These are phyloP conservation scores for Phytopythium mirpurense DNA, from an alignment of 352 stramenopile species.

Conservation along the genomic window DNA sequence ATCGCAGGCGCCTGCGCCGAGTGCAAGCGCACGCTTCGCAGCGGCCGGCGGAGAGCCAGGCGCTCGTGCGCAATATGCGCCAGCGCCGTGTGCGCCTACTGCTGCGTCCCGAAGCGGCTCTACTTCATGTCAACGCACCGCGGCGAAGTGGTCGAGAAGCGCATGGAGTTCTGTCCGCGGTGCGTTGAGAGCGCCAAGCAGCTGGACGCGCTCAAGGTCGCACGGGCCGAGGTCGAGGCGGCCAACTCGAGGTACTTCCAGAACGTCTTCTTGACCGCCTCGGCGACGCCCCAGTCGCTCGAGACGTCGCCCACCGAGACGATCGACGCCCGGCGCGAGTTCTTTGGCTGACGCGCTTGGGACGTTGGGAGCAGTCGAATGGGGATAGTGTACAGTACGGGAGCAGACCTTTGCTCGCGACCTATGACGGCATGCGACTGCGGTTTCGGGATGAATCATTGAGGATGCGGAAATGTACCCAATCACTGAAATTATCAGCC, in stretches of 20 bases:
- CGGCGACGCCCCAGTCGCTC: constrained; percentile 14
- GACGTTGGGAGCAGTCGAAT: too few relatives aligned
- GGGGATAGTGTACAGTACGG: not conserved
- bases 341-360: constrained; percentile 16
- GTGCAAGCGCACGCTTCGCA: not conserved
- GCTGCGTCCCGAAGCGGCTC: constrained; percentile 15
- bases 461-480: too few relatives aligned
- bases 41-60: not conserved
- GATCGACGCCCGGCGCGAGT: constrained; percentile 19
- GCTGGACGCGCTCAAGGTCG: constrained; percentile 20
- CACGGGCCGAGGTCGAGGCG: constrained; percentile 19
- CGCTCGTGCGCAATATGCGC: constrained; percentile 25
- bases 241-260: constrained; percentile 17
- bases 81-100: constrained; percentile 21
- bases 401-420: not conserved
- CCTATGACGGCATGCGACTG: too few relatives aligned
- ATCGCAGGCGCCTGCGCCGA: not conserved
- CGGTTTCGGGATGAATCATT: too few relatives aligned
- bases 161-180: constrained; percentile 15
- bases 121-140: constrained; percentile 16
- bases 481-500: too few relatives aligned
- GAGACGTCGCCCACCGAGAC: constrained; percentile 21
- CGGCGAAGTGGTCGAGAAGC: constrained; percentile 16
- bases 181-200: constrained; percentile 19
- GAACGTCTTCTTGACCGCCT: constrained; percentile 16